Evolutionary conservation across 495 filamentous ascomycete genomes (phyloP), one percentile per base, ranked within the genome.

Genomic region (Xylaria intraflava): DNA sequence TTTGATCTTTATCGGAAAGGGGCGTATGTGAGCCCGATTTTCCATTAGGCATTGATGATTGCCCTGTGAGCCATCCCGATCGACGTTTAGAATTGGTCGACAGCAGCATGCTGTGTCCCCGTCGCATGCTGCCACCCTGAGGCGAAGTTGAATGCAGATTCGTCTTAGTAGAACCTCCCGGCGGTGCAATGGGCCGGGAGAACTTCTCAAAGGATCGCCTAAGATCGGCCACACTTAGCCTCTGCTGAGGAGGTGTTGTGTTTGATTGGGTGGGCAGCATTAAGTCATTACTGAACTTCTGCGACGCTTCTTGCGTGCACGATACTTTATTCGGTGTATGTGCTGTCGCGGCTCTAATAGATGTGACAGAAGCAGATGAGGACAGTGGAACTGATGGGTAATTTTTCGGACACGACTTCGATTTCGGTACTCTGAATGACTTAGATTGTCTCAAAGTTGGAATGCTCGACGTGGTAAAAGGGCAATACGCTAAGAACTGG

Each of bases 201-300:
- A 29, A 30, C 23, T 54, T 41, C 44, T 73, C 66, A 27, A 72
- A 72, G 3, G 66, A 64, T 53, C 58, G 51, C 7, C 67, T 63
- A 45, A 72, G 58, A 51, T 71, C 65, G 27, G 69, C 63, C 27
- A 73, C 69, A 30, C 69, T 73, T 36, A 53, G 56, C 35, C 56
- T 66, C 36, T 61, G 58, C n/a, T 39, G 36, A 48, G 52, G 38
- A 0, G 17, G 6, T 24, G 23, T 1, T 24, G 27, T 38, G 7
- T 9, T 24, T 19, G 42, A 31, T 1, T n/a, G 1, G 22, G 33
- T 1, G 4, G 30, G 17, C 12, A 22, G 2, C 16, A 2, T 31
- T 2, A 24, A 23, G 24, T n/a, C 40, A 20, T 40, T 10, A 3
- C 33, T 45, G 20, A 3, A 6, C 7, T 5, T 40, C 9, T 5